These are phyloP conservation scores for Talaromyces sp. DNA, from an alignment of 2,329 filamentous ascomycete species.

Conservation along the genomic window DNA sequence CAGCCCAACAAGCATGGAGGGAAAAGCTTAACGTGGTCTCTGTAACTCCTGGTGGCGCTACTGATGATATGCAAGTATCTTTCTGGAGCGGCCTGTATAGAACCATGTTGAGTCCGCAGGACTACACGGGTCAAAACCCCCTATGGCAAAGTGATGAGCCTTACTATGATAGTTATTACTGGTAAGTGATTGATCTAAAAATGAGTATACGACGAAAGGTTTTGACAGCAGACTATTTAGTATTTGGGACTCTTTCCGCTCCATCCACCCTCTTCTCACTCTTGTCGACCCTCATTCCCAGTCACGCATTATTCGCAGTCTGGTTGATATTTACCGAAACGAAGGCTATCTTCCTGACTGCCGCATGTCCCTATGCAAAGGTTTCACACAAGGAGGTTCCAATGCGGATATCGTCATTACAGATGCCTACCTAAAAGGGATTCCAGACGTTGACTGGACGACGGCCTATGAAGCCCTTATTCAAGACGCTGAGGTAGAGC, in stretches of 20 bases:
- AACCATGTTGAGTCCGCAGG: conserved; percentile 67
- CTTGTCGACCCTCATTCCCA: conserved; percentile 61
- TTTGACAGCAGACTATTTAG: conserved; percentile 14
- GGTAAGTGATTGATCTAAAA: conserved; percentile 34
- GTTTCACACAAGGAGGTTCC: conserved; percentile 69
- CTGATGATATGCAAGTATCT: conserved; percentile 51
- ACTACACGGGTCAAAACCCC: conserved; percentile 69
- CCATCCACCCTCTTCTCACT: conserved; percentile 64
- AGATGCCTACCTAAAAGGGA: conserved; percentile 64
- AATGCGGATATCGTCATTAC: conserved; percentile 66
- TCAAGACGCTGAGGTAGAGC: conserved; percentile 67
- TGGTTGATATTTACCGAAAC: conserved; percentile 67
- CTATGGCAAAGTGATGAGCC: conserved; percentile 61
- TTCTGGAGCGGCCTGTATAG: conserved; percentile 71
- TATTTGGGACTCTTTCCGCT: conserved; percentile 68
- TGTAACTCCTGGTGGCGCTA: conserved; percentile 52
- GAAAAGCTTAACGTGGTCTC: conserved; percentile 56
- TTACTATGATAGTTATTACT: conserved; percentile 73
- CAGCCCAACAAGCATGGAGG: conserved; percentile 56
- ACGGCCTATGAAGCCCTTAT: conserved; percentile 65
- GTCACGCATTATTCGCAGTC: conserved; percentile 61
- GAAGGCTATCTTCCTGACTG: conserved; percentile 71
- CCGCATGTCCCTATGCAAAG: conserved; percentile 70
- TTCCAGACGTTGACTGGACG: conserved; percentile 62
- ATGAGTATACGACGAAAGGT: background rate